Base-by-base conservation (phyloP, 202 grass and related monocot species). In the Panicum hallii region DNA sequence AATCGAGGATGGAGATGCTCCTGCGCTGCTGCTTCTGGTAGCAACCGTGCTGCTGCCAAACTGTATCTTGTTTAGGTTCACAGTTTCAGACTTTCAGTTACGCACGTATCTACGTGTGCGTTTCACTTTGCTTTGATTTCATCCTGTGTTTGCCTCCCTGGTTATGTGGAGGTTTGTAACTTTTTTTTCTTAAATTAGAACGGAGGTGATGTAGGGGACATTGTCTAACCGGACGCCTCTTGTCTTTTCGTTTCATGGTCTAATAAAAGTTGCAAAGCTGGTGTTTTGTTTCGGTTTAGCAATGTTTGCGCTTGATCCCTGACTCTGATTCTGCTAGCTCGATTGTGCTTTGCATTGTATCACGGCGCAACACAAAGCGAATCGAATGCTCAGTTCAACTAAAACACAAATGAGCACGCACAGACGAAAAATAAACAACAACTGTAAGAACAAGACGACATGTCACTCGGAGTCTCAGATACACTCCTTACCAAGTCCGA, bases 71-170 rank as follows among this genome's bases (percentile, higher is more conserved):
- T 80, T 63, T 79, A 74, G 74, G 49, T 75, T 1, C 26, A 26
- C 26, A 26, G 26, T 26, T 26, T 56, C 44, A 4, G n/a, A 61
- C 23, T 74, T 83, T 49, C 56, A 57, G 47, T 58, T 82, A 7
- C 8, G 46, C 56, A 65, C 8, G 46, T 64, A 65, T 85, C 15
- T 14, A 82, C 9, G 73, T 67, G 60, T 34, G 13, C 15, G 36
- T 74, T 14, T 30, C 41, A 11, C 55, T 89, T 74, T 22, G 65
- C 54, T 80, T 86, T 65, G 19, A 14, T 68, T 23, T 80, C 78
- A 32, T 50, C 1, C 52, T 20, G 73, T 66, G 48, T 46, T 43
- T 69, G 56, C 32, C 41, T 40, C 50, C 58, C 19, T 8, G 17
- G 7, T 60, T 49, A 4, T 4, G 7, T 34, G 52, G 70, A 75